A percentile compares a stretch with the other conserved stretches of the same genome.
Conservation (phyloP, 768 basidiomycete species). For the Mycena belliarum region DNA sequence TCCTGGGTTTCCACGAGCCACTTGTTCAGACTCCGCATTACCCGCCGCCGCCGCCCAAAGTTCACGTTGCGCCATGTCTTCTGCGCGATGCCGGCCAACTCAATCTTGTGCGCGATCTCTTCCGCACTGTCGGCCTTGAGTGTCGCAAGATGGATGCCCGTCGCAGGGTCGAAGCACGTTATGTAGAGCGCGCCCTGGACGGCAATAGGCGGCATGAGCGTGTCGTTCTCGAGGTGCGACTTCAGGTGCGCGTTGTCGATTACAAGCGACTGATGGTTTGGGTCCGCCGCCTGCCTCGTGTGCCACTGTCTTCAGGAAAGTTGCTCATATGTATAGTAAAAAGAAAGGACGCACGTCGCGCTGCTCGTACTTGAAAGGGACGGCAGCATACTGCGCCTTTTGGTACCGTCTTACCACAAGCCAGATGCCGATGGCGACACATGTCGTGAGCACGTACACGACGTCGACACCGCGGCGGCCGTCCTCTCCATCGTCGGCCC, state of each 20-base stretch:
- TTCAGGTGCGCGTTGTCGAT: conserved; percentile 62
- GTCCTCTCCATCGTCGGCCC: conserved; percentile 49
- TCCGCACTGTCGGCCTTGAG: conserved; percentile 69
- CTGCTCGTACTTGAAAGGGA: conserved; percentile 58
- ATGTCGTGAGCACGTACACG: conserved; percentile 64
- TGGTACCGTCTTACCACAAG: conserved; percentile 76
- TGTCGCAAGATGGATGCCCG: conserved; percentile 78
- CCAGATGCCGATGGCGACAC: conserved; percentile 79
- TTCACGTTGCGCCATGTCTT: conserved; percentile 70
- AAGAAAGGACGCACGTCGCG: conserved; percentile 54
- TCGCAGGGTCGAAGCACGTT: conserved; percentile 92
- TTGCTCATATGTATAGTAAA: too few species aligned
- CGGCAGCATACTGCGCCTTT: conserved; percentile 70
- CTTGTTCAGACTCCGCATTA: conserved; percentile 83
- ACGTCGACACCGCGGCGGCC: conserved; percentile 57
- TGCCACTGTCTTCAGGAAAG: too few species aligned
- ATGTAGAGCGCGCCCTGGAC: conserved; percentile 64
- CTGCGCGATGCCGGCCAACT: conserved; percentile 65
- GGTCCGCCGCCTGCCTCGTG: conserved; percentile 51
- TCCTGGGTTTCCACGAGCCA: conserved; percentile 95
- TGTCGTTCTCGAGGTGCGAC: conserved; percentile 60
- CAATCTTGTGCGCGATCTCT: conserved; percentile 77
- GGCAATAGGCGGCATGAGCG: conserved; percentile 51
- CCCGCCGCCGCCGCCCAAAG: conserved; percentile 77
- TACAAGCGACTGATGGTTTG: conserved; percentile 53